Conservation (phyloP, 768 basidiomycete species). For the Trametes elegans region DNA sequence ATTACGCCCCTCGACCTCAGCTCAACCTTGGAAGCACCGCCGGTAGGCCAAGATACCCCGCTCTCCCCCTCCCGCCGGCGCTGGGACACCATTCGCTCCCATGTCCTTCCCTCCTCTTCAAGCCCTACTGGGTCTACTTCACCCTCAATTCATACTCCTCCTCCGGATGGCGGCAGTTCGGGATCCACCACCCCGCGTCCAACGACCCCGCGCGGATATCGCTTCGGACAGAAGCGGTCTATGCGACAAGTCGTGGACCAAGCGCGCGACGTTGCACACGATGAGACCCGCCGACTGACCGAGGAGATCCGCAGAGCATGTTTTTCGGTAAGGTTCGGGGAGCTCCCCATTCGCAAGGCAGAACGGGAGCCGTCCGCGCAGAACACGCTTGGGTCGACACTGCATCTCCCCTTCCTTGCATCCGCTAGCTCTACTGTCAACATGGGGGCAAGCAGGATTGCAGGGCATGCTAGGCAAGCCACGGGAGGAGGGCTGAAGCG, state of each 20-base stretch:
- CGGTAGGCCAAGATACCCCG: neutral
- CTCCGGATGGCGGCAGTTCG: neutral
- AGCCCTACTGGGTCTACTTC: conserved; percentile 8
- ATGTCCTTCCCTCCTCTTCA: conserved; percentile 24
- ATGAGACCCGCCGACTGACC: conserved; percentile 49
- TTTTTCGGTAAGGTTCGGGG: conserved; percentile 49
- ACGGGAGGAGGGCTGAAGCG: conserved; percentile 37
- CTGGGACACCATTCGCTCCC: conserved; percentile 29
- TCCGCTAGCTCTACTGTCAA: conserved; percentile 22
- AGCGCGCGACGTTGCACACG: conserved; percentile 47
- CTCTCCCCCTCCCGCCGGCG: conserved; percentile 25
- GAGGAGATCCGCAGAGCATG: conserved; percentile 58
- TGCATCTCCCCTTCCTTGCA: conserved; percentile 31
- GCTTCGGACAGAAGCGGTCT: conserved; percentile 24
- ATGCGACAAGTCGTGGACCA: conserved; percentile 60
- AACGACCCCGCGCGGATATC: conserved; percentile 24
- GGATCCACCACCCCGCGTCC: conserved; percentile 18
- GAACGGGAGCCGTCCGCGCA: conserved; percentile 31
- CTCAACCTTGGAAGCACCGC: neutral
- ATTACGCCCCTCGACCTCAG: conserved; percentile 20
- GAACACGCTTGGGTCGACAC: conserved; percentile 33
- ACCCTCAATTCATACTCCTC: conserved; percentile 8
- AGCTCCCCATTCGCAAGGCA: conserved; percentile 31
- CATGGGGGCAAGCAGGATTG: conserved; percentile 6
- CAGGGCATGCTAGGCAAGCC: conserved; percentile 25